Conservation (phyloP, 495 filamentous ascomycete genomes). For the Podospora pseudocomata region DNA sequence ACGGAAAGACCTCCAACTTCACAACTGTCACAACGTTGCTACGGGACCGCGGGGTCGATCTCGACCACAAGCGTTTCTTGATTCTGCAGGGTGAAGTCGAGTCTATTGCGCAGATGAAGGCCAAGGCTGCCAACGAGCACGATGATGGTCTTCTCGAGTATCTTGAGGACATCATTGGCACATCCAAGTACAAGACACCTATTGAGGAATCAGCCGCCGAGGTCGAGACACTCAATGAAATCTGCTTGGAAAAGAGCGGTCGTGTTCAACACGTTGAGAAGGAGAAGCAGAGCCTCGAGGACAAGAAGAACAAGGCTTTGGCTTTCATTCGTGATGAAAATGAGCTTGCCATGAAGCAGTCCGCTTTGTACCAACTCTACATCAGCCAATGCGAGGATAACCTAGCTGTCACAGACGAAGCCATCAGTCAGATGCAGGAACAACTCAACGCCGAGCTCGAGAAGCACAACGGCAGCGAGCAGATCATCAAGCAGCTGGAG, state of each 20-base stretch:
- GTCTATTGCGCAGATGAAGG: conserved; percentile 98
- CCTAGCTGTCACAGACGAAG: conserved; percentile 82
- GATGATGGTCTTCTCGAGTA: conserved; percentile 96
- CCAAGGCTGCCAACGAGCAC: conserved; percentile 89
- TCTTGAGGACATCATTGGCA: conserved; percentile 97
- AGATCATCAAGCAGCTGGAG: conserved; percentile 84
- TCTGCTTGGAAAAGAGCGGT: conserved; percentile 88
- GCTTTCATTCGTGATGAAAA: conserved; percentile 89
- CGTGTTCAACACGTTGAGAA: conserved; percentile 98
- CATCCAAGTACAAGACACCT: conserved; percentile 92
- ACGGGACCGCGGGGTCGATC: conserved; percentile 81
- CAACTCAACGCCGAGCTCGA: conserved; percentile 84
- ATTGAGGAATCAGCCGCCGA: conserved; percentile 91
- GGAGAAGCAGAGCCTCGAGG: conserved; percentile 84
- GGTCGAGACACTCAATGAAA: conserved; percentile 87
- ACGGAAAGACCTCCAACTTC: conserved; percentile 81
- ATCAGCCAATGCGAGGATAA: conserved; percentile 84
- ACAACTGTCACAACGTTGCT: conserved; percentile 86
- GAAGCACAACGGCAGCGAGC: conserved; percentile 86
- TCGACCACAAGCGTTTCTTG: conserved; percentile 97
- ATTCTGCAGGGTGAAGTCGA: conserved; percentile 98
- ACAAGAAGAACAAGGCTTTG: conserved; percentile 93
- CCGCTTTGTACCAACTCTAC: conserved; percentile 85
- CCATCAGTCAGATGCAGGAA: conserved; percentile 83
- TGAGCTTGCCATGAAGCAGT: conserved; percentile 83